Conservation (phyloP, 352 stramenopile species). For the Globisporangium iwayamae region DNA sequence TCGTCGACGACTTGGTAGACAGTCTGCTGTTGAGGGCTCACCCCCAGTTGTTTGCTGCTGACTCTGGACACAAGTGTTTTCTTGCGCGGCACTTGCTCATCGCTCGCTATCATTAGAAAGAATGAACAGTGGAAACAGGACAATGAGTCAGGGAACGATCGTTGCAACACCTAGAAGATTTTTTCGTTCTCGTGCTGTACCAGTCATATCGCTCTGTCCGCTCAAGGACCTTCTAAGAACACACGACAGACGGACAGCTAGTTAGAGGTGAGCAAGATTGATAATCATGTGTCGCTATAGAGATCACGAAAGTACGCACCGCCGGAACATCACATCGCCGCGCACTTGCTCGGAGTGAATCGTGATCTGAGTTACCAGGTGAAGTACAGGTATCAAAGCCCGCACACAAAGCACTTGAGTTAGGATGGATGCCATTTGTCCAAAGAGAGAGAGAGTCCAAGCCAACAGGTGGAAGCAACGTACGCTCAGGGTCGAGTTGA, state of each 20-base stretch:
- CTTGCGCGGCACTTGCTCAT: not conserved
- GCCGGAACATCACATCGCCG: conserved; percentile 35
- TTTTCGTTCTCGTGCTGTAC: not conserved
- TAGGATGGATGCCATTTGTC: too few relatives aligned
- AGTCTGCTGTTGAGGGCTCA: conserved; percentile 15
- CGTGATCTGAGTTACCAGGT: conserved; percentile 21
- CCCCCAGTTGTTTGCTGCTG: conserved; percentile 1
- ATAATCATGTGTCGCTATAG: too few relatives aligned
- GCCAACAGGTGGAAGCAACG: not conserved
- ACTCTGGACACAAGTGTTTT: conserved; percentile 1
- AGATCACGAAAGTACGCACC: not conserved
- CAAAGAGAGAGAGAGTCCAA: too few relatives aligned
- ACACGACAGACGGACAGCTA: not conserved
- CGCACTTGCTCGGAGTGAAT: conserved; percentile 25
- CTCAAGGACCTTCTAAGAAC: conserved; percentile 6
- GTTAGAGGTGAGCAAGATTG: too few relatives aligned
- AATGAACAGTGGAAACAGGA: too few relatives aligned
- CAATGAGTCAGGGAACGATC: too few relatives aligned
- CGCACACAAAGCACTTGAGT: too few relatives aligned
- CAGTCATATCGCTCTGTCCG: conserved; percentile 1
- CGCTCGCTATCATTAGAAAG: not conserved
- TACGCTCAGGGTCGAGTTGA: conserved; percentile 40
- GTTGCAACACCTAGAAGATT: too few relatives aligned
- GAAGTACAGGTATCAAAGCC: too few relatives aligned
- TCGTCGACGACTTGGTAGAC: conserved; percentile 32